These are phyloP conservation scores for Colletotrichum neosansevieriae DNA, from an alignment of 2,329 filamentous ascomycete genomes.

Conservation along the genomic window DNA sequence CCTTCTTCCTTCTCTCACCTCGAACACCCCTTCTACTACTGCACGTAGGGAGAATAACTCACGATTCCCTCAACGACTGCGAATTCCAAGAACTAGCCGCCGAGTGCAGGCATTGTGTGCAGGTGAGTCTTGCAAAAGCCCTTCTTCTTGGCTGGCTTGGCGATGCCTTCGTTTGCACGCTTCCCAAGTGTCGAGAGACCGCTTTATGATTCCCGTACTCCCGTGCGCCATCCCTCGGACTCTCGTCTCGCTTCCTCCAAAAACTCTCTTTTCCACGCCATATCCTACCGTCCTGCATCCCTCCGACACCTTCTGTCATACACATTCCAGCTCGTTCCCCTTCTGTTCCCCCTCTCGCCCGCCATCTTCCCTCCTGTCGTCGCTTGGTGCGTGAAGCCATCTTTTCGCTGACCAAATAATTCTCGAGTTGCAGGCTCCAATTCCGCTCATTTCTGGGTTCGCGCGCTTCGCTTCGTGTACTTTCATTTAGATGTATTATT, in stretches of 20 bases:
- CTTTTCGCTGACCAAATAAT: slow-evolving; percentile 39
- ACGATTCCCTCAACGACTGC: slow-evolving; percentile 12
- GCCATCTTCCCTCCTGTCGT: slow-evolving; percentile 36
- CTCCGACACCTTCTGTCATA: slow-evolving; percentile 42
- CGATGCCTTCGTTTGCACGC: background rate
- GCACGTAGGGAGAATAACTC: slow-evolving; percentile 34
- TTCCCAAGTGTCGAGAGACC: slow-evolving; percentile 51
- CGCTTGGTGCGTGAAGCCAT: slow-evolving; percentile 48
- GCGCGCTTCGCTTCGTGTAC: slow-evolving; percentile 45
- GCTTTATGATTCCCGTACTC: slow-evolving; percentile 47
- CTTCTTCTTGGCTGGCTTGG: slow-evolving; percentile 8
- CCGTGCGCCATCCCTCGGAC: slow-evolving; percentile 41
- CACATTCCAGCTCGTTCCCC: slow-evolving; percentile 39
- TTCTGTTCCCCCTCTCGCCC: slow-evolving; percentile 35
- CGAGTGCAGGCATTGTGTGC: slow-evolving; percentile 42
- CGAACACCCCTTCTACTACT: slow-evolving; percentile 31
- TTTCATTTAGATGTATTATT: slow-evolving; percentile 48
- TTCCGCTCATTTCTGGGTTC: slow-evolving; percentile 46
- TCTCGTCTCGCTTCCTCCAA: slow-evolving; percentile 43
- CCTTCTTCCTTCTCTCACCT: slow-evolving; percentile 12
- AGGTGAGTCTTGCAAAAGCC: slow-evolving; percentile 30
- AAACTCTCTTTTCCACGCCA: slow-evolving; percentile 39
- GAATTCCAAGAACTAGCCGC: slow-evolving; percentile 38
- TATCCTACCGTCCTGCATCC: slow-evolving; percentile 36
- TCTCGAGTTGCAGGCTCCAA: slow-evolving; percentile 50